Conservation (phyloP, 441 rosid genomes). For the Pelargonium fulgidum region DNA sequence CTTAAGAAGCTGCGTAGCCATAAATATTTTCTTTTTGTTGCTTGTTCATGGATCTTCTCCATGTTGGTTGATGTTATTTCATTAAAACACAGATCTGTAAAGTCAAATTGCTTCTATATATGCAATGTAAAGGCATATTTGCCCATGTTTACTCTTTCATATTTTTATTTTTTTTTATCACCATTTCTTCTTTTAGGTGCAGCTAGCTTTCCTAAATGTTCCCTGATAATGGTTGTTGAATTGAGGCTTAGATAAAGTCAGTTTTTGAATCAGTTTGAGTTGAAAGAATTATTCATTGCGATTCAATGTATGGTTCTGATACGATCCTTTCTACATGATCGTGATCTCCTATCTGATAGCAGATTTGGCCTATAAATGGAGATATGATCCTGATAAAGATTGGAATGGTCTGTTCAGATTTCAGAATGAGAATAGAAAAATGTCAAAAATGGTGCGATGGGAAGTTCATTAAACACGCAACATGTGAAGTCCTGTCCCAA, state of each 20-base stretch:
- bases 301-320: too few species aligned
- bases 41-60: background rate
- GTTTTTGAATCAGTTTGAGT: too few species aligned
- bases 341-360: background rate
- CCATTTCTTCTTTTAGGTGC: background rate
- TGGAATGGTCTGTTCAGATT: constrained; percentile 11
- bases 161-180: too few species aligned
- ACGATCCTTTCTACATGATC: too few species aligned
- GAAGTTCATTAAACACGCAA: background rate
- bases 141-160: background rate
- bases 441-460: background rate
- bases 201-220: too few species aligned
- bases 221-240: too few species aligned
- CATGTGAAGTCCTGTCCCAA: constrained; percentile 14
- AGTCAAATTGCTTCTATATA: background rate
- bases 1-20: background rate
- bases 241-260: too few species aligned
- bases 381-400: constrained; percentile 2
- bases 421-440: constrained; percentile 8
- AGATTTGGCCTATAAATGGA: background rate
- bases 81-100: background rate
- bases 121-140: background rate
- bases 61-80: background rate
- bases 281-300: too few species aligned
- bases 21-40: background rate